These are phyloP conservation scores for Cercospora zeina DNA, from an alignment of 2,329 filamentous ascomycete genomes.

Conservation along the genomic window DNA sequence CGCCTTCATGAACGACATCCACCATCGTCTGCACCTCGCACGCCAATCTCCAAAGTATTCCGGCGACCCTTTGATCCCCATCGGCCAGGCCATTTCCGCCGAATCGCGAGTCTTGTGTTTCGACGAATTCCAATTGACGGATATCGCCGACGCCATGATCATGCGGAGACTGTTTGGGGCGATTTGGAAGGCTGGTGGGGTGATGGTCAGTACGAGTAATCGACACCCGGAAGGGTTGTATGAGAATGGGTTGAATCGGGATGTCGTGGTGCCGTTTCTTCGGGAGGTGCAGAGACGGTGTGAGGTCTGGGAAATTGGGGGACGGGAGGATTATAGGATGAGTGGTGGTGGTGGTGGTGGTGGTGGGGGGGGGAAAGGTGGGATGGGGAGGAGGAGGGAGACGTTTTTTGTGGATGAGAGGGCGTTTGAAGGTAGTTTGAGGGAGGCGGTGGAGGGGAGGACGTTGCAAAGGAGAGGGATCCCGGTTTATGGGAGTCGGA, in stretches of 20 bases:
- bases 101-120: conserved; percentile 73
- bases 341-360: conserved; percentile 6
- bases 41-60: conserved; percentile 58
- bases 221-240: conserved; percentile 68
- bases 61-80: conserved; percentile 55
- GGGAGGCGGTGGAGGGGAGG: conserved; percentile 8
- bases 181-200: conserved; percentile 76
- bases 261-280: conserved; percentile 65
- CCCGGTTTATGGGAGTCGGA: conserved; percentile 30
- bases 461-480: conserved; percentile 19
- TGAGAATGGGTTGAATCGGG: conserved; percentile 37
- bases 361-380: conserved; percentile 45
- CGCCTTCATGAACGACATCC: conserved; percentile 74
- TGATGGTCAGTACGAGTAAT: conserved; percentile 75
- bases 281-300: conserved; percentile 71
- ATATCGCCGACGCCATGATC: conserved; percentile 73
- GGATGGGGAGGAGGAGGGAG: conserved; percentile 11
- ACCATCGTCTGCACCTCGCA: conserved; percentile 52
- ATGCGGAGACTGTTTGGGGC: conserved; percentile 70
- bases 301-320: conserved; percentile 79
- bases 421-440: conserved; percentile 17
- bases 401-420: conserved; percentile 27
- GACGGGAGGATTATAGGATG: conserved; percentile 64
- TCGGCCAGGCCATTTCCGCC: conserved; percentile 70
- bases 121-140: conserved; percentile 80